phyloP scores from a whole-genome alignment of 2,329 filamentous ascomycete genomes.

The Tolypocladium tundrense region DNA sequence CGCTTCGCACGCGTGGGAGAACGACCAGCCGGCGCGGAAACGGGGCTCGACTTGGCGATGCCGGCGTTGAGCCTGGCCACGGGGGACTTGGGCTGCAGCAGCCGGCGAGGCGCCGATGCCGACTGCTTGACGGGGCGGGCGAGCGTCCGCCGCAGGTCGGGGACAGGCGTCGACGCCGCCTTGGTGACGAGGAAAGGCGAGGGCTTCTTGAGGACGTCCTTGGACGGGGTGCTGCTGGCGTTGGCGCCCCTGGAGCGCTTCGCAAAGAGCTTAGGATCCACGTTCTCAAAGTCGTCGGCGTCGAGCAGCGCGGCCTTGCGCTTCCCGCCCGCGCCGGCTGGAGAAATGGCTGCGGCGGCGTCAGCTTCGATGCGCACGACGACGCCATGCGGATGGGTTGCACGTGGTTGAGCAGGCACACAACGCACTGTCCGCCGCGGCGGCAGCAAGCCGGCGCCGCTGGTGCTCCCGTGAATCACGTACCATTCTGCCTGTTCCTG shows the following conservation, averaged over 20 bases:
- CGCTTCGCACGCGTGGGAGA: constrained; percentile 66
- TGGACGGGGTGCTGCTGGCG: constrained; percentile 23
- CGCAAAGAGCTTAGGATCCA: constrained; percentile 45
- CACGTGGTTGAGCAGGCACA: not conserved
- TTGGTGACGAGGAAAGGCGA: constrained; percentile 32
- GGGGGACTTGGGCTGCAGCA: constrained; percentile 45
- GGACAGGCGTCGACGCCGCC: constrained; percentile 23
- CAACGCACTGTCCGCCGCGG: not conserved
- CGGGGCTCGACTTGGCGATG: constrained; percentile 39
- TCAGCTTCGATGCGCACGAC: not conserved
- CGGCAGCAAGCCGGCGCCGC: too few relatives aligned
- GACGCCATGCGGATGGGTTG: not conserved
- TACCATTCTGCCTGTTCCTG: constrained; percentile 72
- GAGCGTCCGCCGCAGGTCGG: constrained; percentile 19
- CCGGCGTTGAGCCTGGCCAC: constrained; percentile 32
- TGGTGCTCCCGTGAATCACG: constrained; percentile 13
- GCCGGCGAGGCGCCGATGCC: constrained; percentile 25
- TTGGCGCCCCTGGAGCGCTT: constrained; percentile 49
- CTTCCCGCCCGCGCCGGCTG: constrained; percentile 29
- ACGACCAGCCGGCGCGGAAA: constrained; percentile 65
- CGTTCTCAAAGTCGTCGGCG: constrained; percentile 47
- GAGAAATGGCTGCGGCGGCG: constrained; percentile 29
- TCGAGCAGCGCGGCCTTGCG: constrained; percentile 48
- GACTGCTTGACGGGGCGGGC: constrained; percentile 18
- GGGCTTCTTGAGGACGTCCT: constrained; percentile 42